Base-by-base conservation (phyloP, 2,329 filamentous ascomycete species). In the Colletotrichum costaricense region DNA sequence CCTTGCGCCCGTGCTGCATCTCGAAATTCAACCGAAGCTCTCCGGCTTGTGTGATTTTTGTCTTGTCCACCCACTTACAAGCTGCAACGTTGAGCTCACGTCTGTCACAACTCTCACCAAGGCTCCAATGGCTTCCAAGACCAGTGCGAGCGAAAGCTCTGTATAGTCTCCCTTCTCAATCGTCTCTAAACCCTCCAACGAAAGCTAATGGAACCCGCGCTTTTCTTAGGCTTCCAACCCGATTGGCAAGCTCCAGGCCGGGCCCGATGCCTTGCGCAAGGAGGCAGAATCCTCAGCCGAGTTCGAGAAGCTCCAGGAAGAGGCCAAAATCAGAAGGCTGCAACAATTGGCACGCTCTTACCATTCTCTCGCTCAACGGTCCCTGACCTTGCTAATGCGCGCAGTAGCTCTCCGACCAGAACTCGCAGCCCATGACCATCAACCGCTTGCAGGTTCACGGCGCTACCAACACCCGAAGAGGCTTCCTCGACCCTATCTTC, bases 371-470 rank as follows among this genome's bases (percentile, higher is more conserved):
- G 19, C 8, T n/a, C 42, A 22, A 16, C 24, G 22, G 19, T 16
- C 26, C 22, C 7, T 12, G 9, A 7, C 3, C 16, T 12, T 30
- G 57, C 74, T 63, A 75, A 76, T 35, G 55, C 68, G 24, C 59
- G 54, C 12, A n/a, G 56, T 24, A 74, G 66, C 58, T 74, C 46
- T 67, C 67, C 38, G 64, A 74, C 30, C 72, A 74, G 58, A 76
- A 65, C 68, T 77, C 69, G 62, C 76, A 76, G 90, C 96, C 97
- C 54, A 94, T 97, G 78, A 94, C 95, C 16, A 93, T 99, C 81
- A 94, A 94, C 78, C 94, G 94, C 57, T 90, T 99, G 80, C 91
- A 93, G 78, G 88, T 99, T 74, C 90, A 97, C 74, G 94, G 95
- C 80, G 95, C 94, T 57, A 89, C 89, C 74, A 92, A 97, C 80